Evolutionary conservation across 495 filamentous ascomycete species (phyloP).

Genomic region (Aspergillus ostianus): DNA sequence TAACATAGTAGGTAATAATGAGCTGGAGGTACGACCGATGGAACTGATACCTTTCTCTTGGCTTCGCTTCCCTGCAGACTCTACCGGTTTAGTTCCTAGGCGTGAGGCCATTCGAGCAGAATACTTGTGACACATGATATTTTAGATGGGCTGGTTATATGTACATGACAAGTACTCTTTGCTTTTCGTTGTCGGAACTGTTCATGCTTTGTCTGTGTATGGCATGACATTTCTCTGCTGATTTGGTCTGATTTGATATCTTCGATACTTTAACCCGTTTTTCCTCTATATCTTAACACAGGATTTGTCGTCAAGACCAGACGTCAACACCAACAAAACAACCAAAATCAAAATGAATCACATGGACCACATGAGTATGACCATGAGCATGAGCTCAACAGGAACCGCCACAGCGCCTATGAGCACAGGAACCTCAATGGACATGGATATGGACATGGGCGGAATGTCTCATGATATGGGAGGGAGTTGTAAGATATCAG

Average conservation of each 20-base stretch:
- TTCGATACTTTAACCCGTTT: too few relatives aligned
- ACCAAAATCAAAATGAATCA: not conserved
- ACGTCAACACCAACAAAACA: too few relatives aligned
- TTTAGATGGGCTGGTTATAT: too few relatives aligned
- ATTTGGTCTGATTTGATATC: too few relatives aligned
- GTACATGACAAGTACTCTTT: too few relatives aligned
- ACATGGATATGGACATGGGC: constrained; percentile 22
- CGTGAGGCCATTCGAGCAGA: not conserved
- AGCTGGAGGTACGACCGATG: too few relatives aligned
- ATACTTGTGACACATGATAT: not conserved
- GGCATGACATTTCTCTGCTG: too few relatives aligned
- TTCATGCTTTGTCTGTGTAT: not conserved
- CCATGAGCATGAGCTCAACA: not conserved
- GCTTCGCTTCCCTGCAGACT: too few relatives aligned
- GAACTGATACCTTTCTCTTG: too few relatives aligned
- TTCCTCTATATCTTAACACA: too few relatives aligned
- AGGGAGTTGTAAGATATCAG: not conserved
- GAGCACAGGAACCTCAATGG: not conserved
- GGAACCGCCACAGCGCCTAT: not conserved
- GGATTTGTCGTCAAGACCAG: too few relatives aligned
- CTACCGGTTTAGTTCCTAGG: not conserved
- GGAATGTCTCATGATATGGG: not conserved
- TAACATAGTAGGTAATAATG: too few relatives aligned
- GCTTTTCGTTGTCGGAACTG: not conserved
- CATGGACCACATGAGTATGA: not conserved